Base-by-base conservation (phyloP, 208 protist genomes). In the Leishmania arabica region DNA sequence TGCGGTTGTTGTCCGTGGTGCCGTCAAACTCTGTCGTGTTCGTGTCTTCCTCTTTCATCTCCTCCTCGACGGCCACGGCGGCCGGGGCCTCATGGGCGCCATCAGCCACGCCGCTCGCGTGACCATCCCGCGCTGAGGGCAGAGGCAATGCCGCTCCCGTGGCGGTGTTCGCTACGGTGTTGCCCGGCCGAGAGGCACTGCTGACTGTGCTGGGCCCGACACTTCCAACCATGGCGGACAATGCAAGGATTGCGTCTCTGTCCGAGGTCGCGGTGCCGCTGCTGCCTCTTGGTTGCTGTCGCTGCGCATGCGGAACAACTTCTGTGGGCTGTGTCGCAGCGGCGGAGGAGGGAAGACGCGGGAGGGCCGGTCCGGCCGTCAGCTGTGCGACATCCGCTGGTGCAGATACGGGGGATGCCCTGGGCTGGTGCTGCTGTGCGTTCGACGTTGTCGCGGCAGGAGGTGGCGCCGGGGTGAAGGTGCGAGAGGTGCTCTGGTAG, bases 401-500 rank as follows among this genome's bases (percentile, higher is more conserved):
- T 9, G 24, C 37, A 1, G 65, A 70, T 6, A 53, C 8, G 42
- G 45, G 40, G 68, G 45, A 21, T 51, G 68, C 27, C 11, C 34
- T n/a, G 42, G 68, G 21, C 27, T 73, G 68, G 31, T 1, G 45
- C 27, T 15, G 51, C 47, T 77, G 73, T 77, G 54, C 34, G 6
- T 62, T 8, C 40, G 54, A 40, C 74, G 21, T 34, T 47, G 54
- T 15, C 53, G 54, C 40, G 40, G 34, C 72, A 13, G 70, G 42
- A 40, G 37, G 3, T 53, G 42, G 70, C 34, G 64, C 17, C 34
- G 56, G 53, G 37, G 53, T 78, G 53, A 85, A 75, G n/a, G 77
- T 81, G 37, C 71, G 75, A 24, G 81, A 85, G 27, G 78, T 77
- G 72, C 74, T 85, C 62, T 87, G 83, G 53, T 91, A 94, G 83